Conservation (phyloP, 1,284 basidiomycete species). For the Sporisorium sorghi region DNA sequence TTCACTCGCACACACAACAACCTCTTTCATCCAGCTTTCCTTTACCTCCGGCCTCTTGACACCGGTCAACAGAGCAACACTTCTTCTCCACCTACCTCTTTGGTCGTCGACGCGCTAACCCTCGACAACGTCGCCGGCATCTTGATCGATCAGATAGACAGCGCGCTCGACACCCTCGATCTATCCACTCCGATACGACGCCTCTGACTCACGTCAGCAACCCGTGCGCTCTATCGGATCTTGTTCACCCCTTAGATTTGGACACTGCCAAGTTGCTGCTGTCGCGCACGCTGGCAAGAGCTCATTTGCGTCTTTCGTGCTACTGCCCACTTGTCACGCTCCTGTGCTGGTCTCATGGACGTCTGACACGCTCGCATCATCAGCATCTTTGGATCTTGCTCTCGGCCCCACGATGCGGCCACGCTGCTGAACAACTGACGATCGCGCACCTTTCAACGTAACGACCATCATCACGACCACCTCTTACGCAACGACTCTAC, state of each 20-base stretch:
- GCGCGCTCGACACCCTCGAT: neutral
- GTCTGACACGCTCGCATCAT: neutral
- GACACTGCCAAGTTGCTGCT: neutral
- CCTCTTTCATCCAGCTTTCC: neutral
- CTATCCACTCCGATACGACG: neutral
- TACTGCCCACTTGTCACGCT: neutral
- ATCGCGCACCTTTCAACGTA: neutral
- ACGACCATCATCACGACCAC: constrained; percentile 10
- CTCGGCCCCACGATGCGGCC: constrained; percentile 1
- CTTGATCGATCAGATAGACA: neutral
- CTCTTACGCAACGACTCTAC: neutral
- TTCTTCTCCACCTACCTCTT: neutral
- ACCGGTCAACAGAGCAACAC: neutral
- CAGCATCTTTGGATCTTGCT: neutral
- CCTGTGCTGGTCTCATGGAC: constrained; percentile 2
- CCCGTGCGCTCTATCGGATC: neutral
- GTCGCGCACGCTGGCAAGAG: neutral
- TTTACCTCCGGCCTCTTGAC: constrained; percentile 6
- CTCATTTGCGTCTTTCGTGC: neutral
- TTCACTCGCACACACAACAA: constrained; percentile 2
- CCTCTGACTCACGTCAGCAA: neutral
- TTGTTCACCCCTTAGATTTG: neutral
- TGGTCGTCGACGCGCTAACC: neutral
- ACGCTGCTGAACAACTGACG: constrained; percentile 7
- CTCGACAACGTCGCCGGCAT: neutral